Percentiles rank a stretch among this genome's conserved stretches.
These are phyloP conservation scores for Boletus pseudo-olivaceus DNA, from an alignment of 768 basidiomycete genomes.

Conservation along the genomic window DNA sequence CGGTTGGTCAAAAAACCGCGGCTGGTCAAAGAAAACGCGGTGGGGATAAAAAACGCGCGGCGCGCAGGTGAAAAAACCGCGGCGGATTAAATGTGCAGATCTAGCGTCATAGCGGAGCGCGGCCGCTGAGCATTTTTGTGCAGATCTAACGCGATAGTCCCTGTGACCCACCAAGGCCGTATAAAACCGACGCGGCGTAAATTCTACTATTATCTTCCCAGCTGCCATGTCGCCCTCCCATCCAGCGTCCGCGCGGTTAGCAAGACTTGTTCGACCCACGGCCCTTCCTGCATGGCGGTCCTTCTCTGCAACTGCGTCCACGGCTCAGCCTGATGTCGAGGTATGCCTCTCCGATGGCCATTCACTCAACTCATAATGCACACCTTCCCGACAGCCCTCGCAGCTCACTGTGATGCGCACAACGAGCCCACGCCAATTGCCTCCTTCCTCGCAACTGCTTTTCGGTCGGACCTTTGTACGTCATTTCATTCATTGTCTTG, in stretches of 20 bases:
- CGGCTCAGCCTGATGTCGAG: constrained; percentile 49
- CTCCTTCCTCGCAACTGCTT: constrained; percentile 62
- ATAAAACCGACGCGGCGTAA: constrained; percentile 22
- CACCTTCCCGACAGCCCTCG: constrained; percentile 40
- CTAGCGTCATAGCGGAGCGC: too few species aligned
- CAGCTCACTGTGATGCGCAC: constrained; percentile 49
- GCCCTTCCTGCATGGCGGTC: constrained; percentile 7
- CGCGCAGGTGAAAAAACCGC: too few species aligned
- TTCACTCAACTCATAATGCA: neutral
- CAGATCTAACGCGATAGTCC: too few species aligned
- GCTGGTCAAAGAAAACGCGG: too few species aligned
- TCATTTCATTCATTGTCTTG: constrained; percentile 4
- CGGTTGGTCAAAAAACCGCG: too few species aligned
- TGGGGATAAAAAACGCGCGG: too few species aligned
- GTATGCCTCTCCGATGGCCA: constrained; percentile 26
- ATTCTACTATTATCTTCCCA: neutral
- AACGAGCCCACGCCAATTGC: constrained; percentile 53
- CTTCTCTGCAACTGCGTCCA: constrained; percentile 18
- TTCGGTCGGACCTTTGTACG: constrained; percentile 86
- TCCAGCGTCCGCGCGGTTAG: constrained; percentile 9
- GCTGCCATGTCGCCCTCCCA: constrained; percentile 21
- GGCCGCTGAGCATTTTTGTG: too few species aligned
- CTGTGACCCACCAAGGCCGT: constrained; percentile 1
- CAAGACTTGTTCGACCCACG: constrained; percentile 3
- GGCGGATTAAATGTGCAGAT: too few species aligned